These are phyloP conservation scores for Trichoderma arundinaceum DNA, from an alignment of 2,329 filamentous ascomycete species.

Conservation along the genomic window DNA sequence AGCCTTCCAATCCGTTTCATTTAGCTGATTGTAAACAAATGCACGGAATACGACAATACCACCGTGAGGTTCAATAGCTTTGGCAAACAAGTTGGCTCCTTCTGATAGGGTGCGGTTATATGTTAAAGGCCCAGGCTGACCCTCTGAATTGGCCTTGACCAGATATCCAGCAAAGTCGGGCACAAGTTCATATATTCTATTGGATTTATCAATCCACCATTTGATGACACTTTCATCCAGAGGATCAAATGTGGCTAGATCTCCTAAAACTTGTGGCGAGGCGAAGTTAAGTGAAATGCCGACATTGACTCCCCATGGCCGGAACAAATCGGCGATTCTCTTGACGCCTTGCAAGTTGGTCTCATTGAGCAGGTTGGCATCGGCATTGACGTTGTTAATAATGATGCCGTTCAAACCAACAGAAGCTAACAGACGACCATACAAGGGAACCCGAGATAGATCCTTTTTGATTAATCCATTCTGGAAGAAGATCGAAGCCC, in stretches of 20 bases:
- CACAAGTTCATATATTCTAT: conserved; percentile 63
- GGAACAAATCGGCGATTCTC: conserved; percentile 67
- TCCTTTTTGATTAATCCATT: conserved; percentile 61
- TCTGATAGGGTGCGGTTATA: conserved; percentile 73
- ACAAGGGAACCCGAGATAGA: conserved; percentile 63
- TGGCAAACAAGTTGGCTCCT: conserved; percentile 72
- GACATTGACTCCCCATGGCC: conserved; percentile 69
- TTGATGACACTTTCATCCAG: conserved; percentile 62
- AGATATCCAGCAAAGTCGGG: conserved; percentile 73
- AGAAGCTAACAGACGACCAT: conserved; percentile 70
- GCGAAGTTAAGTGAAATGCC: conserved; percentile 73
- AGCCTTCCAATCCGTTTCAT: conserved; percentile 65
- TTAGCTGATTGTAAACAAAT: conserved; percentile 67
- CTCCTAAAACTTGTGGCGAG: conserved; percentile 61
- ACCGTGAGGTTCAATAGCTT: conserved; percentile 60
- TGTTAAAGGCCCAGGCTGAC: conserved; percentile 70
- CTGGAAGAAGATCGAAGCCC: conserved; percentile 71
- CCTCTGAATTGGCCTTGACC: conserved; percentile 75
- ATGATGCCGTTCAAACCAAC: conserved; percentile 69
- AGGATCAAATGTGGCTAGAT: conserved; percentile 67
- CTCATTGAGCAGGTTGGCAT: conserved; percentile 60
- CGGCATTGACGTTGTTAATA: conserved; percentile 76
- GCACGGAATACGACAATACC: conserved; percentile 73
- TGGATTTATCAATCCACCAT: conserved; percentile 68
- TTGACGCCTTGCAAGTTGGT: conserved; percentile 66